Conservation (phyloP, 1,284 basidiomycete species). For the Sporisorium scitamineum region DNA sequence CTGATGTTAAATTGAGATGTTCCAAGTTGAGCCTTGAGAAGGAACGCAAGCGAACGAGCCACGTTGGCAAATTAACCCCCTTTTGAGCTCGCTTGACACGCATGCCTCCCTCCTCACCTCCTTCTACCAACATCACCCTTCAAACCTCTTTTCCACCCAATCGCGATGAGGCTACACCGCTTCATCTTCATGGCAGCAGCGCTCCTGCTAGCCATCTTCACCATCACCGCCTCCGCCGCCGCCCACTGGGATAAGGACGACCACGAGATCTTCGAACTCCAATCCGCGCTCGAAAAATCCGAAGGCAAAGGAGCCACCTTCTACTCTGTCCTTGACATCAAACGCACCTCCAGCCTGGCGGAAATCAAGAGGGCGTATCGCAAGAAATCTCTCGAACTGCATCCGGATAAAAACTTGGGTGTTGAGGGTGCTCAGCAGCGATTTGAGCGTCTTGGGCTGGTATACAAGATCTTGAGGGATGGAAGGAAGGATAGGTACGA, state of each 20-base stretch:
- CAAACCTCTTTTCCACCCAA: neutral
- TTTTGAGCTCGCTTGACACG: neutral
- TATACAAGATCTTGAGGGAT: constrained; percentile 67
- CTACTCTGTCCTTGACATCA: constrained; percentile 62
- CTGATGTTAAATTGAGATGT: neutral
- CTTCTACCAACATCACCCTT: constrained; percentile 4
- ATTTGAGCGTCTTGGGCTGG: constrained; percentile 65
- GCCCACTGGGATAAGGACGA: constrained; percentile 62
- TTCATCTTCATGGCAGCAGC: constrained; percentile 19
- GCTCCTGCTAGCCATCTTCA: constrained; percentile 24
- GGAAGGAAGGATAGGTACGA: constrained; percentile 66
- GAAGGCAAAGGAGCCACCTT: constrained; percentile 60
- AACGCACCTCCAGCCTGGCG: constrained; percentile 28
- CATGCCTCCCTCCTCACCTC: neutral
- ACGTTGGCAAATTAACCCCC: constrained; percentile 20
- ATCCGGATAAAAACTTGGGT: constrained; percentile 66
- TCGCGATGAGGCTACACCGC: constrained; percentile 32
- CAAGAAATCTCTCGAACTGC: constrained; percentile 62
- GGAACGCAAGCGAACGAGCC: constrained; percentile 24
- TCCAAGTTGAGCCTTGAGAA: neutral
- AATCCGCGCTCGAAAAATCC: constrained; percentile 57
- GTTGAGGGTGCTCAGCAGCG: constrained; percentile 52
- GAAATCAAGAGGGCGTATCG: constrained; percentile 66
- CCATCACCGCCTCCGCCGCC: constrained; percentile 21
- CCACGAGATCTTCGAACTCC: constrained; percentile 67